Evolutionary conservation across 2,329 filamentous ascomycete genomes (phyloP).

Genomic region (Huntiella abstrusa): DNA sequence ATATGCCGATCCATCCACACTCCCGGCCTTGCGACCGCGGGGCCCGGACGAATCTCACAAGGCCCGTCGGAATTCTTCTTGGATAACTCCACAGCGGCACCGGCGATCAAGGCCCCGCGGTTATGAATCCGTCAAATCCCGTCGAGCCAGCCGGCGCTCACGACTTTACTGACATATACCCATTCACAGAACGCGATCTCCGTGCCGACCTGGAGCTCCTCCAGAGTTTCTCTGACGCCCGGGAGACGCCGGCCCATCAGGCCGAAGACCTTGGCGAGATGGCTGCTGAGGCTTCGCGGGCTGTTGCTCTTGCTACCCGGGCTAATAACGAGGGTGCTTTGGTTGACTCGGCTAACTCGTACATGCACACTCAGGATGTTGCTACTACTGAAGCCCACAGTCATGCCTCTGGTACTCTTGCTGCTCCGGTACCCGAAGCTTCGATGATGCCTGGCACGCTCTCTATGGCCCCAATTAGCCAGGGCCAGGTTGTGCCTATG

Average conservation of each 20-base stretch:
- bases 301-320: neutral
- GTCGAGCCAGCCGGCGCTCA: too few species aligned
- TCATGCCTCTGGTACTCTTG: neutral
- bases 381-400: neutral
- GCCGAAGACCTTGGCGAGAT: constrained; percentile 1
- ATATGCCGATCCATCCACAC: too few species aligned
- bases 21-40: too few species aligned
- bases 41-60: too few species aligned
- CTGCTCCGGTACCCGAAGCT: constrained; percentile 12
- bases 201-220: constrained; percentile 9
- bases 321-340: neutral
- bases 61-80: too few species aligned
- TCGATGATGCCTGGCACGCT: constrained; percentile 21
- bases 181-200: neutral
- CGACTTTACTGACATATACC: too few species aligned
- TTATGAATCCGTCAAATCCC: too few species aligned
- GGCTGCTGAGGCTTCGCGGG: constrained; percentile 6
- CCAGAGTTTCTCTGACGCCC: constrained; percentile 7
- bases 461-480: constrained; percentile 1
- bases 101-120: too few species aligned
- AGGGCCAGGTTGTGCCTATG: neutral
- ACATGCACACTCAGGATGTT: neutral
- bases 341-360: neutral
- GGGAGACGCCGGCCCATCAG: neutral
- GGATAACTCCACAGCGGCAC: too few species aligned